A percentile compares a stretch with the other conserved stretches of the same genome.
Evolutionary conservation across 306 rosid species (phyloP).

Genomic region (Trifolium dubium): DNA sequence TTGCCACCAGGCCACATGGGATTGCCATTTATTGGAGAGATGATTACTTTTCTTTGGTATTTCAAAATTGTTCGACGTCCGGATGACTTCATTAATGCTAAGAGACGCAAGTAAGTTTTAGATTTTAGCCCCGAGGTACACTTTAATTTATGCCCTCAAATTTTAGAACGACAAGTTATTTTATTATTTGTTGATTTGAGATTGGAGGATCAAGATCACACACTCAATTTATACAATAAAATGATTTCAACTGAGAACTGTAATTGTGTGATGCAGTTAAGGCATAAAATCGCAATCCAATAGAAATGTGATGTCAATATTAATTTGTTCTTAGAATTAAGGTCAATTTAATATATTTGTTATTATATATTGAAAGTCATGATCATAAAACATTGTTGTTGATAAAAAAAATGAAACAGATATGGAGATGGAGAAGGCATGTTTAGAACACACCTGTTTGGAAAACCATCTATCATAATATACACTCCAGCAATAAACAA

Average conservation of each 20-base stretch:
- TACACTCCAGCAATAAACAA: background rate
- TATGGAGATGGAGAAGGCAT: slow-evolving; percentile 27
- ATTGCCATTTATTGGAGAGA: slow-evolving; percentile 24
- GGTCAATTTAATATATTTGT: too few species aligned
- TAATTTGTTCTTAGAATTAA: too few species aligned
- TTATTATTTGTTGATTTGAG: too few species aligned
- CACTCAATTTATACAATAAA: too few species aligned
- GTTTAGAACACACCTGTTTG: slow-evolving; percentile 34
- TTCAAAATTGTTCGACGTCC: slow-evolving; percentile 56
- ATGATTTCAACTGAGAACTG: too few species aligned
- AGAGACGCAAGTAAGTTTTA: slow-evolving; percentile 45
- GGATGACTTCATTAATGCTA: slow-evolving; percentile 45
- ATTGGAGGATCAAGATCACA: too few species aligned
- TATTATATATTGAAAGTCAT: background rate
- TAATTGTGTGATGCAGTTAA: too few species aligned
- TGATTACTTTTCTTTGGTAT: slow-evolving; percentile 47
- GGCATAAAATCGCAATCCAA: too few species aligned
- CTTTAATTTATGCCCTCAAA: too few species aligned
- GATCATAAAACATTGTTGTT: background rate
- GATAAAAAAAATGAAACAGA: slow-evolving; percentile 15
- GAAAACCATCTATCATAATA: slow-evolving; percentile 12
- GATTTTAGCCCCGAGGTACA: too few species aligned
- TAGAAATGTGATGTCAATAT: too few species aligned
- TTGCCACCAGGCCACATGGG: slow-evolving; percentile 24
- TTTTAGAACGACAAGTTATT: too few species aligned